Conservation (phyloP, 768 basidiomycete species). For the Rubroboletus pulcherrimus region DNA sequence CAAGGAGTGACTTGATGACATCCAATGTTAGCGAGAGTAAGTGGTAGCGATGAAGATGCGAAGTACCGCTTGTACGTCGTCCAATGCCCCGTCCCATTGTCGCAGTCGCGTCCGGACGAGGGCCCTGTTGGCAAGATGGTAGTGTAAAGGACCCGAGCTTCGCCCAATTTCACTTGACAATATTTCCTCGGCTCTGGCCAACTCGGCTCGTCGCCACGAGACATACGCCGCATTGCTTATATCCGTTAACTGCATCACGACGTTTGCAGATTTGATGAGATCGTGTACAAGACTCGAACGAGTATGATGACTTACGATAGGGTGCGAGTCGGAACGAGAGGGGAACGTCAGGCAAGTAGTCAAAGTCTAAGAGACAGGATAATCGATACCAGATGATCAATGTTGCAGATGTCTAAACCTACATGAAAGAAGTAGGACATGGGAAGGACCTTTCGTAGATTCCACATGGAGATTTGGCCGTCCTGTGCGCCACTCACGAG, state of each 20-base stretch:
- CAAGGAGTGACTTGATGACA: constrained; percentile 4
- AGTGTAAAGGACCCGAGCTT: not conserved
- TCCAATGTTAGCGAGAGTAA: not conserved
- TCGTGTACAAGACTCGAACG: not conserved
- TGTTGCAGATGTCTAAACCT: not conserved
- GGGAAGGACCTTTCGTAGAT: constrained; percentile 10
- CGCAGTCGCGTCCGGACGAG: constrained; percentile 7
- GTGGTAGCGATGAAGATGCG: not conserved
- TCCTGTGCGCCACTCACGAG: constrained; percentile 8
- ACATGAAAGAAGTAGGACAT: constrained; percentile 12
- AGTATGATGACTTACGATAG: constrained; percentile 5
- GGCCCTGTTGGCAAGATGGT: constrained; percentile 12
- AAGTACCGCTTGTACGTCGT: constrained; percentile 13
- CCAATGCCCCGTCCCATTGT: constrained; percentile 10
- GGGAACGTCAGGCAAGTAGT: not conserved
- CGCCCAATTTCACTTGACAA: constrained; percentile 15
- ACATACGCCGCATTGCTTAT: constrained; percentile 8
- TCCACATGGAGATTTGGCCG: constrained; percentile 11
- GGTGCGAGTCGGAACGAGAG: not conserved
- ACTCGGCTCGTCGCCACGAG: constrained; percentile 4
- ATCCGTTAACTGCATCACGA: constrained; percentile 8
- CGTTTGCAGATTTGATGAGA: not conserved
- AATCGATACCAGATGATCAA: not conserved
- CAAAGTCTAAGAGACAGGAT: constrained; percentile 5
- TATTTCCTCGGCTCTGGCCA: constrained; percentile 9